Evolutionary conservation across 768 basidiomycete species (phyloP).

Genomic region (Agaricus sinodeliciosus): DNA sequence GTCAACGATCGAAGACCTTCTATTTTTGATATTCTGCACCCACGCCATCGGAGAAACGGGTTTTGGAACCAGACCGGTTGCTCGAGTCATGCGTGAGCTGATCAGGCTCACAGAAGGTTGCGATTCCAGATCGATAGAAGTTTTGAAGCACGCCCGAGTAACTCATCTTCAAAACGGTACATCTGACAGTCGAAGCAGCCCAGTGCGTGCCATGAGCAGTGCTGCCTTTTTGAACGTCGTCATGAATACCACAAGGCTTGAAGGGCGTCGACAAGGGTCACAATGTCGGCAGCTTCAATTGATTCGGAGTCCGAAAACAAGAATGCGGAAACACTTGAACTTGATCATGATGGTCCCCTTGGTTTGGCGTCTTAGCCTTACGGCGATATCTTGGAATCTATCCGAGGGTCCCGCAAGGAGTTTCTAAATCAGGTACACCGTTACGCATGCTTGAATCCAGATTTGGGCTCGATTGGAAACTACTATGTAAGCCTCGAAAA

Average conservation of each 20-base stretch:
- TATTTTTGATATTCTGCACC: constrained; percentile 2
- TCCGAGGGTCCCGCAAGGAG: constrained; percentile 33
- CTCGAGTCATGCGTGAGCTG: not conserved
- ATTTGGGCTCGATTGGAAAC: constrained; percentile 28
- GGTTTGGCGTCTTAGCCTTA: constrained; percentile 23
- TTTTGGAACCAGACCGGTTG: constrained; percentile 4
- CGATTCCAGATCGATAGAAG: not conserved
- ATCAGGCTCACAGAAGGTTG: not conserved
- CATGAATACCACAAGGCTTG: constrained; percentile 19
- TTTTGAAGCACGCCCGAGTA: not conserved
- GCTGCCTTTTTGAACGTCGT: not conserved
- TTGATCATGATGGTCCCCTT: constrained; percentile 33
- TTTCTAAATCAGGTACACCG: constrained; percentile 8
- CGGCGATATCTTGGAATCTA: constrained; percentile 34
- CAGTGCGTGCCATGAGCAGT: too few species aligned
- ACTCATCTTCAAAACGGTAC: too few species aligned
- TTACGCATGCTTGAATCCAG: constrained; percentile 36
- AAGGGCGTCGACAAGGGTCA: constrained; percentile 21
- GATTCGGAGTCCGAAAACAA: constrained; percentile 14
- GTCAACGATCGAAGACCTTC: constrained; percentile 30
- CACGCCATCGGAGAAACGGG: constrained; percentile 10
- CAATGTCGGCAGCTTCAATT: constrained; percentile 21
- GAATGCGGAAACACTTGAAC: constrained; percentile 23
- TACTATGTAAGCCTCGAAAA: constrained; percentile 28
- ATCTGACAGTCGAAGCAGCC: too few species aligned